phyloP scores from a whole-genome alignment of 1,139 yeast genomes.

The Suhomyces bribrorum region DNA sequence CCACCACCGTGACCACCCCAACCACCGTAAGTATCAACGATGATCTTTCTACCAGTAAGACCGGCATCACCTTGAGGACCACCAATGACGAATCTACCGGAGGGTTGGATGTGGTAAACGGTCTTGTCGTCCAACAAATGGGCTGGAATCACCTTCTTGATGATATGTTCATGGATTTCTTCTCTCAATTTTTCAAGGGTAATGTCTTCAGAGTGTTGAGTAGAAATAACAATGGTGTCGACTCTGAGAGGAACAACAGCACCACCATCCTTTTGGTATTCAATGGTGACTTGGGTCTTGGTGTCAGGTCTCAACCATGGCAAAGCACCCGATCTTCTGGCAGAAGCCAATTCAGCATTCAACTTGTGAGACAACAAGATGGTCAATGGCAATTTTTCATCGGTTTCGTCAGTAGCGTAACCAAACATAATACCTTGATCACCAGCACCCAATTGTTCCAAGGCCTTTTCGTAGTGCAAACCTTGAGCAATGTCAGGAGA shows the following conservation, averaged over 20 bases:
- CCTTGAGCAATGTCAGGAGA: conserved; percentile 99
- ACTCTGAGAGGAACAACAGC: conserved; percentile 95
- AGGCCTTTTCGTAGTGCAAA: conserved; percentile 93
- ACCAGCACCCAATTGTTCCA: conserved; percentile 99
- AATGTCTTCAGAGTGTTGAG: conserved; percentile 97
- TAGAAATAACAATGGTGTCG: conserved; percentile 95
- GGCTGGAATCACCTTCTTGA: conserved; percentile 91
- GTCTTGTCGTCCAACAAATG: conserved; percentile 92
- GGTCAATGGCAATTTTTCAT: conserved; percentile 95
- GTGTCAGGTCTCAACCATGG: conserved; percentile 99
- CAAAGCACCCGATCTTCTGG: conserved; percentile 93
- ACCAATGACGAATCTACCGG: conserved; percentile 99
- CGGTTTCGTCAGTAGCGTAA: conserved; percentile 98
- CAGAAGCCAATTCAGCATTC: conserved; percentile 94
- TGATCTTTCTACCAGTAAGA: conserved; percentile 98
- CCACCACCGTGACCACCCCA: conserved; percentile 99
- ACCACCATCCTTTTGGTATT: conserved; percentile 91
- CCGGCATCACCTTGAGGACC: conserved; percentile 99
- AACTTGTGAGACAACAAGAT: conserved; percentile 92
- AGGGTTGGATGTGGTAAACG: conserved; percentile 97
- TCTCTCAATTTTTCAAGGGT: conserved; percentile 87
- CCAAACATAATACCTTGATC: conserved; percentile 99
- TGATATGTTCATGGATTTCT: conserved; percentile 73
- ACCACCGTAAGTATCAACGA: conserved; percentile 99
- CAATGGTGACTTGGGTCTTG: conserved; percentile 98